Evolutionary conservation across 2,329 filamentous ascomycete species (phyloP).

Genomic region (Arthroderma sp.): DNA sequence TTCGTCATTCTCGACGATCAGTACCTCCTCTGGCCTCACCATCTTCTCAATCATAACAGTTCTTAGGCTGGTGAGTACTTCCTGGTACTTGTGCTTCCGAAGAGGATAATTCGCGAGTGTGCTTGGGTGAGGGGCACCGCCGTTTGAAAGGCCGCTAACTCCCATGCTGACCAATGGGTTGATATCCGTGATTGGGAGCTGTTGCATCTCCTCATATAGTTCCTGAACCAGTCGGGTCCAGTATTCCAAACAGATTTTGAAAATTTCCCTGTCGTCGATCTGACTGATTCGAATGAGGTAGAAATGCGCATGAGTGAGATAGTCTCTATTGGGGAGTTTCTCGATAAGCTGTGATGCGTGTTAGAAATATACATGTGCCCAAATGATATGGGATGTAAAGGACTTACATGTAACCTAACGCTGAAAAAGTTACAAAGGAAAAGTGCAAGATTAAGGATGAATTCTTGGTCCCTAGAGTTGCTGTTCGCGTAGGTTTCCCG

Average conservation of each 20-base stretch:
- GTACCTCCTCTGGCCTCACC: conserved; percentile 92
- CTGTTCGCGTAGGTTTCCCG: conserved; percentile 84
- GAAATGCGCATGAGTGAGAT: conserved; percentile 89
- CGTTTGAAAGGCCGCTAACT: conserved; percentile 56
- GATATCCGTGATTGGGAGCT: conserved; percentile 81
- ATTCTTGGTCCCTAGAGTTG: conserved; percentile 89
- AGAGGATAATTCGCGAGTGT: conserved; percentile 84
- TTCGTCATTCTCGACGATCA: conserved; percentile 99
- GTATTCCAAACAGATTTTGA: conserved; percentile 98
- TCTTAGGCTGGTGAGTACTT: conserved; percentile 83
- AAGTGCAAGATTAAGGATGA: conserved; percentile 89
- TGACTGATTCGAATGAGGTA: conserved; percentile 97
- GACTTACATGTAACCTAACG: conserved; percentile 67
- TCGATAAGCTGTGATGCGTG: conserved; percentile 59
- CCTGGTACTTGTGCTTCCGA: conserved; percentile 94
- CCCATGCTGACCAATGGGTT: conserved; percentile 79
- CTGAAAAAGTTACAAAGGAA: conserved; percentile 97
- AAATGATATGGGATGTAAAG: conserved; percentile 14
- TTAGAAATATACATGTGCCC: conserved; percentile 13
- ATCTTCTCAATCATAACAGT: conserved; percentile 99
- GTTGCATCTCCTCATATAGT: conserved; percentile 97
- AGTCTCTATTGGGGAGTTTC: conserved; percentile 88
- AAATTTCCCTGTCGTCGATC: conserved; percentile 97
- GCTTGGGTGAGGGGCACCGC: conserved; percentile 72
- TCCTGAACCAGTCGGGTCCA: conserved; percentile 98